These are phyloP conservation scores for Ophiocordyceps camponoti-rufipedis DNA, from an alignment of 2,329 filamentous ascomycete species.

Conservation along the genomic window DNA sequence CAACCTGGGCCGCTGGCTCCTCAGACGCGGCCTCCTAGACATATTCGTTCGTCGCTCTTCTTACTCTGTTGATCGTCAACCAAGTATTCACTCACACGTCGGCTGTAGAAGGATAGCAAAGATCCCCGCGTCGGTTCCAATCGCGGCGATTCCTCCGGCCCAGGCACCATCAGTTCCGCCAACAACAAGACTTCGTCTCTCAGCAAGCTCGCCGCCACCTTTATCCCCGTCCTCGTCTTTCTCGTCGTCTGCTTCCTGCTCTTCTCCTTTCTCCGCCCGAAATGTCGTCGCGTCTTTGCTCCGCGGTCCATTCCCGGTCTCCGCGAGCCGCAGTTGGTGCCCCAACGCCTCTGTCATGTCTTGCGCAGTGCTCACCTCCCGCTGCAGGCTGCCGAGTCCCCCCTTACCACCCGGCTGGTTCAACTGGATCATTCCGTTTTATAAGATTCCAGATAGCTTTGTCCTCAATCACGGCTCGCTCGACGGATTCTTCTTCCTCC, in stretches of 20 bases:
- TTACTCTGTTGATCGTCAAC: too few relatives aligned
- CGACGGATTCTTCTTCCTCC: constrained; percentile 79
- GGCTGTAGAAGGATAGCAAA: constrained; percentile 1
- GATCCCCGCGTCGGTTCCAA: constrained; percentile 17
- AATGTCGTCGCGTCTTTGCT: constrained; percentile 32
- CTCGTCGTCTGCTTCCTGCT: constrained; percentile 28
- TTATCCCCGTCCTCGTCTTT: constrained; percentile 34
- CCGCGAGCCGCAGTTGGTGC: constrained; percentile 20
- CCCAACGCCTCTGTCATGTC: not conserved
- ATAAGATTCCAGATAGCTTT: constrained; percentile 53
- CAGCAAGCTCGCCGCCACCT: constrained; percentile 25
- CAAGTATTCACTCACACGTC: too few relatives aligned
- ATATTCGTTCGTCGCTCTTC: constrained; percentile 1
- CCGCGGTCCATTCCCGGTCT: constrained; percentile 32
- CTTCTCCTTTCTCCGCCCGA: constrained; percentile 30
- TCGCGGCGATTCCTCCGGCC: constrained; percentile 13
- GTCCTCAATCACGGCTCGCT: constrained; percentile 81
- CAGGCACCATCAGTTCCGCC: constrained; percentile 16
- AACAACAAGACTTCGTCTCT: constrained; percentile 16
- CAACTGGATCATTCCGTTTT: constrained; percentile 52
- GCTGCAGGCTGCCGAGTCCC: not conserved
- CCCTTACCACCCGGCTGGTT: constrained; percentile 35
- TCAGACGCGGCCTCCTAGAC: constrained; percentile 1
- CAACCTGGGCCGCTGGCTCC: not conserved
- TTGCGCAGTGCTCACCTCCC: not conserved